Evolutionary conservation across 2,329 filamentous ascomycete genomes (phyloP), one percentile per base, ranked within the genome.

Genomic region (Cercospora janseana): DNA sequence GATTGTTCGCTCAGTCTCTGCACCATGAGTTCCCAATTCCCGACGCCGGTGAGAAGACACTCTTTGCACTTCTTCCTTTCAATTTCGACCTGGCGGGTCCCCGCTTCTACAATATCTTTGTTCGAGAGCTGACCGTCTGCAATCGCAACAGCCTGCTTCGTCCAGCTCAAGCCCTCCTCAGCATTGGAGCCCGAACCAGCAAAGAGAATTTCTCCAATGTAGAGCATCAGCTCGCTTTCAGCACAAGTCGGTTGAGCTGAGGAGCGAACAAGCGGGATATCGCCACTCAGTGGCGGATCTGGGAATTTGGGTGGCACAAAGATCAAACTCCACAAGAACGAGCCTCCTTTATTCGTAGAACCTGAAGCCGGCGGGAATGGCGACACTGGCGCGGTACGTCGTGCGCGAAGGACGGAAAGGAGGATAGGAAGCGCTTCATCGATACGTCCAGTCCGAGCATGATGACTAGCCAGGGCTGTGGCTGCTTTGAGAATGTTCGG

Each of bases 151-250:
- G 86, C 90, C 56, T 95, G 88, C 48, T 89, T 81, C 1, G 92
- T 95, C 92, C 92, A 97, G 4, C 83, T 83, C 2, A 96, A 75
- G 0, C 90, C 92, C 54, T 86, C 84, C 68, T 73, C 13, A 7
- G 28, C 41, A 24, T 40, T 65, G 58, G 7, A 54, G 74, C 71
- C 3, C 79, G 78, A 4, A 79, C 80, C 20, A 0, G 88, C 81
- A 68, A 87, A 96, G 24, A 97, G 78, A 44, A 97, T 95, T 72
- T 97, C 92, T 51, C 92, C 92, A 56, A 97, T 92, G 69, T 95
- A 93, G 18, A 90, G 79, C 76, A 89, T 90, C 10, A 96, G 72
- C 0, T 82, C 88, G 2, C 90, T 89, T 69, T 96, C 91, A 58
- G 93, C 86, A 69, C 91, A 96, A 28, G 80, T 78, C 57, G 63